These are phyloP conservation scores for Physcomitrellopsis africana DNA, from an alignment of 225 moss, liverwort and hornwort species.

Conservation along the genomic window DNA sequence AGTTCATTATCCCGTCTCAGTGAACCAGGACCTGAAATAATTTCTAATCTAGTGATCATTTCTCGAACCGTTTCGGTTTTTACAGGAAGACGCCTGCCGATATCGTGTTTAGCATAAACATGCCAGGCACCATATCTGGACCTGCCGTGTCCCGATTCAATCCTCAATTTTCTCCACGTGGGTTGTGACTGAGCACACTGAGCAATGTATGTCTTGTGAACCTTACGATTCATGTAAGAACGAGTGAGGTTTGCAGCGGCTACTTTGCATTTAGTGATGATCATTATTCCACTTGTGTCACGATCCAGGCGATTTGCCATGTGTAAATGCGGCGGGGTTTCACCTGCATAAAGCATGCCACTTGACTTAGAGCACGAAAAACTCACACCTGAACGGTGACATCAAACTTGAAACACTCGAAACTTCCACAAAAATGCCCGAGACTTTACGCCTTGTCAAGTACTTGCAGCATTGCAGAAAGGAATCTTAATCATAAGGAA, in stretches of 20 bases:
- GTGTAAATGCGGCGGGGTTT: conserved; percentile 59
- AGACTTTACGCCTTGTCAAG: too few species aligned
- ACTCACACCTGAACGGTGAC: too few species aligned
- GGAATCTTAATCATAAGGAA: too few species aligned
- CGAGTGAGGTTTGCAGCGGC: conserved; percentile 80
- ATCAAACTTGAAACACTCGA: too few species aligned
- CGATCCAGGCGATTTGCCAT: conserved; percentile 97
- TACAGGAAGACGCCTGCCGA: conserved; percentile 80
- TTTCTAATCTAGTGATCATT: conserved; percentile 74
- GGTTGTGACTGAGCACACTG: conserved; percentile 64
- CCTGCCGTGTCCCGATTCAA: conserved; percentile 94
- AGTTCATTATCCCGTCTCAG: conserved; percentile 12
- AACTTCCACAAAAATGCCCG: too few species aligned
- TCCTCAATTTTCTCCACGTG: conserved; percentile 50
- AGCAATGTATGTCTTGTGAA: conserved; percentile 88
- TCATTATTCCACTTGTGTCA: conserved; percentile 97
- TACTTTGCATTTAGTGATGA: conserved; percentile 79
- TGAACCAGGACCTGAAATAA: conserved; percentile 46
- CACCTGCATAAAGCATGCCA: conserved; percentile 31
- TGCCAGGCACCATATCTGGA: conserved; percentile 97
- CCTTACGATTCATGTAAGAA: conserved; percentile 75
- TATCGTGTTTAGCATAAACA: conserved; percentile 75
- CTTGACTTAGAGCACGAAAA: not conserved
- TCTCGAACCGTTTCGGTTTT: conserved; percentile 68
- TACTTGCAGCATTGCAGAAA: too few species aligned